These are phyloP conservation scores for Melastoma candidum DNA, from an alignment of 441 rosid species.

Conservation along the genomic window DNA sequence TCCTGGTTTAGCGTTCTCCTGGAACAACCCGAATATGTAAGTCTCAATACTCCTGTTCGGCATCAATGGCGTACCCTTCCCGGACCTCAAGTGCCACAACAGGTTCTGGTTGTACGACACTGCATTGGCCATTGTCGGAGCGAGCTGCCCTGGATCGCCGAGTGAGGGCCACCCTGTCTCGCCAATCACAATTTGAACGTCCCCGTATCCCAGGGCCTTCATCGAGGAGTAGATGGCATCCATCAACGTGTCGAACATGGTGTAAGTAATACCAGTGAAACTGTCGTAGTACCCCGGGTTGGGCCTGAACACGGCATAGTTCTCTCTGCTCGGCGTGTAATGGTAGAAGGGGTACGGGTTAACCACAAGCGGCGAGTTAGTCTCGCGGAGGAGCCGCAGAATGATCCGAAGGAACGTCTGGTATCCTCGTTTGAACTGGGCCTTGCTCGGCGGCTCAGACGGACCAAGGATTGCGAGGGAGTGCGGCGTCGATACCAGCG, in stretches of 20 bases:
- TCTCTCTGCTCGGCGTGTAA: conserved; percentile 27
- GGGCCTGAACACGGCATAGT: conserved; percentile 41
- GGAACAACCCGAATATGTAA: conserved; percentile 46
- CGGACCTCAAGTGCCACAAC: conserved; percentile 23
- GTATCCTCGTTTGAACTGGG: conserved; percentile 27
- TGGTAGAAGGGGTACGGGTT: conserved; percentile 49
- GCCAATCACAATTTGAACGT: conserved; percentile 36
- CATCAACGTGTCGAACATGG: conserved; percentile 46
- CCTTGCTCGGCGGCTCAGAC: no score
- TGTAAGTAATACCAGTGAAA: conserved; percentile 24
- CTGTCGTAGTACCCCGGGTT: conserved; percentile 32
- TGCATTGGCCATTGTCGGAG: conserved; percentile 27
- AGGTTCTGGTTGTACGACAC: conserved; percentile 30
- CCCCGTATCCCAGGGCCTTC: conserved; percentile 27
- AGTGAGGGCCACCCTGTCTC: conserved; percentile 63
- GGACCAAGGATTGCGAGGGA: no score
- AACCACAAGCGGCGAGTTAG: conserved; percentile 28
- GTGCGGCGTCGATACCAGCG: no score
- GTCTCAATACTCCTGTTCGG: conserved; percentile 44
- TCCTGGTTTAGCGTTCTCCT: conserved; percentile 40
- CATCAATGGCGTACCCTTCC: conserved; percentile 41
- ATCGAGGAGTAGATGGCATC: conserved; percentile 36
- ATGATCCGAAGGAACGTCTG: conserved; percentile 28
- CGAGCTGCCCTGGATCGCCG: conserved; percentile 23
- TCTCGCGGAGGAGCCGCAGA: conserved; percentile 26